phyloP scores from a whole-genome alignment of 768 basidiomycete genomes.

The Psilocybe cubensis region DNA sequence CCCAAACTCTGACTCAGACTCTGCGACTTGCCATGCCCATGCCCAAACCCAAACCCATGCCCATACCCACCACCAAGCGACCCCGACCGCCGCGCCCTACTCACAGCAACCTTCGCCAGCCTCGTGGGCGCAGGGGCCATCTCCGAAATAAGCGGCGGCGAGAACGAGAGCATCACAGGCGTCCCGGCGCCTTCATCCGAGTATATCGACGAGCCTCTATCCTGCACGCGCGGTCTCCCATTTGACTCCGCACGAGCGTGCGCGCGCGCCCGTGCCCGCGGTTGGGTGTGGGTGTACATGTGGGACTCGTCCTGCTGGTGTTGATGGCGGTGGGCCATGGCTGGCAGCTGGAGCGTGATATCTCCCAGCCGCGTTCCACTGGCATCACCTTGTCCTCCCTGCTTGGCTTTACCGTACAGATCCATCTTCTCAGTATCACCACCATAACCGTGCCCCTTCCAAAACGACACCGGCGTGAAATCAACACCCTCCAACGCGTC shows the following conservation, averaged over 20 bases:
- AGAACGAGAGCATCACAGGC: slow-evolving; percentile 30
- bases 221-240: slow-evolving; percentile 4
- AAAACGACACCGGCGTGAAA: slow-evolving; percentile 47
- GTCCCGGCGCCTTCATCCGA: slow-evolving; percentile 23
- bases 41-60: no score
- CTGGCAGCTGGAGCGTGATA: slow-evolving; percentile 7
- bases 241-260: not conserved
- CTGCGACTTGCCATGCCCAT: not conserved
- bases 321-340: no score
- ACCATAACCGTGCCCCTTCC: slow-evolving; percentile 24
- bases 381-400: no score
- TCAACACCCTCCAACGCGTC: slow-evolving; percentile 43
- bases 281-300: no score
- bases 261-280: no score
- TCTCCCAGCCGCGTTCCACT: not conserved
- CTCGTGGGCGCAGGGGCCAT: slow-evolving; percentile 14
- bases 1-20: no score
- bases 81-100: not conserved
- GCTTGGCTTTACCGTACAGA: slow-evolving; percentile 1
- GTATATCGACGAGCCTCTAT: slow-evolving; percentile 26
- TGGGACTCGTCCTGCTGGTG: no score
- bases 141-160: slow-evolving; percentile 31
- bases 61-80: no score
- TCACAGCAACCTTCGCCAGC: not conserved
- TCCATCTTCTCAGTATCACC: slow-evolving; percentile 21